These are phyloP conservation scores for Corynespora cassiicola DNA, from an alignment of 2,329 filamentous ascomycete genomes.

Conservation along the genomic window DNA sequence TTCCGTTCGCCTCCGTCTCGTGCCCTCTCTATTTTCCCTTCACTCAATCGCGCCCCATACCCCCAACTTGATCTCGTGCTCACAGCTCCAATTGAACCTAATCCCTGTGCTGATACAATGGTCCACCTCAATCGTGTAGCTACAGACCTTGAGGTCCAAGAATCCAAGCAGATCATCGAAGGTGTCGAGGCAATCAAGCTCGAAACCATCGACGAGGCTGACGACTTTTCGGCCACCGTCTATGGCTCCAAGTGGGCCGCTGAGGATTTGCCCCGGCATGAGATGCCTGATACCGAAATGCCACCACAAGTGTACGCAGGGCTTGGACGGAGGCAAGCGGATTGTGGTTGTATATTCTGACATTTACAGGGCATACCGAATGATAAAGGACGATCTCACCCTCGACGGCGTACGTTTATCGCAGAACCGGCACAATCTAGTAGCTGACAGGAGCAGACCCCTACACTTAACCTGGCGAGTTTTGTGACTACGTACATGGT, in stretches of 20 bases:
- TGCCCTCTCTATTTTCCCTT: conserved; percentile 1
- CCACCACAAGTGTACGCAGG: conserved; percentile 70
- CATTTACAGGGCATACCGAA: conserved; percentile 72
- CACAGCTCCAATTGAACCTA: conserved; percentile 8
- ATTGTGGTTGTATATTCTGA: conserved; percentile 4
- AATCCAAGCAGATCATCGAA: conserved; percentile 23
- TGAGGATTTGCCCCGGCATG: conserved; percentile 78
- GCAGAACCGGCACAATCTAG: conserved; percentile 1
- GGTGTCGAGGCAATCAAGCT: conserved; percentile 30
- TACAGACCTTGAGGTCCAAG: conserved; percentile 47
- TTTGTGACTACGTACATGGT: conserved; percentile 98
- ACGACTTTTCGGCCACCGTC: conserved; percentile 75
- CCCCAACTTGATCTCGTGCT: too few relatives aligned
- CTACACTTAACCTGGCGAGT: conserved; percentile 72
- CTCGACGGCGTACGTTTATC: conserved; percentile 75
- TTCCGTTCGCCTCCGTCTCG: conserved; percentile 1
- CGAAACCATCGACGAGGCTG: conserved; percentile 44
- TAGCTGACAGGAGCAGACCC: conserved; percentile 26
- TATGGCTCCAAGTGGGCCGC: conserved; percentile 87
- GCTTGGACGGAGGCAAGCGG: not conserved
- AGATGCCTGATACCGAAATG: conserved; percentile 85
- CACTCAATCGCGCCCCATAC: not conserved
- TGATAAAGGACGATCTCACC: conserved; percentile 90
- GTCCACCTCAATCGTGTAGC: conserved; percentile 57
- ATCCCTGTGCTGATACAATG: conserved; percentile 44